Conservation (phyloP, 2,329 filamentous ascomycete genomes). For the Colletotrichum plurivorum region DNA sequence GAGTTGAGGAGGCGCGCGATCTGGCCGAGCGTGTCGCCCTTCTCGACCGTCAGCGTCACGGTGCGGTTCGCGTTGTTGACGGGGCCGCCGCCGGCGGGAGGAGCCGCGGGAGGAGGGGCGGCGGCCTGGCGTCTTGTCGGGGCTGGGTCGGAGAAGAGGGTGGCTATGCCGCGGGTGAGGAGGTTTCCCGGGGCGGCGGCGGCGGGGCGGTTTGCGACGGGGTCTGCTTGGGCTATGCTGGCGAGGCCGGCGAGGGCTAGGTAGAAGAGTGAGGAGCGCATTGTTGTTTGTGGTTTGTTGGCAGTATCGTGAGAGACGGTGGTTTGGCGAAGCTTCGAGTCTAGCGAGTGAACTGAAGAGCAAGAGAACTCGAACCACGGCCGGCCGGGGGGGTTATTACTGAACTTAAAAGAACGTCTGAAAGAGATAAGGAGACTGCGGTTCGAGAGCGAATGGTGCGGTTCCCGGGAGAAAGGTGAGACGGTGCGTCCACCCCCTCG, state of each 20-base stretch:
- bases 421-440: constrained; percentile 7
- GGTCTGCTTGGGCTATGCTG: constrained; percentile 22
- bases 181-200: constrained; percentile 13
- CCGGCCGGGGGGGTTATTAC: neutral
- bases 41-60: constrained; percentile 9
- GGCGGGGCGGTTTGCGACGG: neutral
- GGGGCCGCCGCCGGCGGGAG: neutral
- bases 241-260: constrained; percentile 24
- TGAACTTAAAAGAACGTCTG: constrained; percentile 7
- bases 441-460: constrained; percentile 20
- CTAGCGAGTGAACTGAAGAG: neutral
- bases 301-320: neutral
- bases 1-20: constrained; percentile 31
- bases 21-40: constrained; percentile 31
- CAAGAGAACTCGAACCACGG: neutral
- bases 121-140: constrained; percentile 15
- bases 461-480: constrained; percentile 19
- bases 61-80: constrained; percentile 25
- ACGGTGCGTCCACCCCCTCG: neutral
- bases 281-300: neutral
- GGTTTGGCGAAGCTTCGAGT: neutral
- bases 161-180: constrained; percentile 16
- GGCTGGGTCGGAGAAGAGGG: constrained; percentile 10
- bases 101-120: neutral
- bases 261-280: constrained; percentile 28